Base-by-base conservation (phyloP, 768 basidiomycete species). In the Pleurotus giganteus region DNA sequence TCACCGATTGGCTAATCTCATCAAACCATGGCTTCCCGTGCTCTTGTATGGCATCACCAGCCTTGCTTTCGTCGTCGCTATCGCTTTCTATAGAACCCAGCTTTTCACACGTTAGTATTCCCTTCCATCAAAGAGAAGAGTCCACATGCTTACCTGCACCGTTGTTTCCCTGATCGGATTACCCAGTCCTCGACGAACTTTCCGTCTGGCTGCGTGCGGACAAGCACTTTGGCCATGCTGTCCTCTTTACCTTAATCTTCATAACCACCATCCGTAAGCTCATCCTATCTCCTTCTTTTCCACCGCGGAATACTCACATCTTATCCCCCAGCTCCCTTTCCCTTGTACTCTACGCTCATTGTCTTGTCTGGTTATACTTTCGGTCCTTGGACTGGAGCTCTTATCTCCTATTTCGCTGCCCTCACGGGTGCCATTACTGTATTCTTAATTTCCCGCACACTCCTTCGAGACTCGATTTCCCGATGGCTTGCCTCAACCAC, bases 341-440 rank as follows among this genome's bases (percentile, higher is more conserved):
- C 94, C 31, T 76, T 97, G 53, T 97, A 96, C 73, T 94, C 91
- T 61, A 96, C 94, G 0, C 78, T 97, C 71, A 94, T 96, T 66
- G 84, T 92, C 60, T 77, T 97, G 61, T 90, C 92, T 39, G 94
- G 94, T 21, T 96, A 96, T 69, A 93, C 92, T 8, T 94, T 86
- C 65, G 92, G 92, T 49, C 78, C 89, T 19, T 87, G 85, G 84
- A 78, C 79, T 43, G 94, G 94, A 60, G 91, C 91, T 56, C 71
- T 89, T 60, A 83, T 97, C 65, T 94, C 91, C 29, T 97, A 96
- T 70, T 75, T 82, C 55, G 89, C 94, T 8, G 92, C 94, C 5
- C 82, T 97, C 39, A 73, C 81, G 1, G 94, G 94, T 53, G 52
- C 52, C 6, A 55, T 60, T 47, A 74, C 83, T 63, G 94, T 97